Base-by-base conservation (phyloP, 1,284 basidiomycete genomes). In the Termitomyces sp. region DNA sequence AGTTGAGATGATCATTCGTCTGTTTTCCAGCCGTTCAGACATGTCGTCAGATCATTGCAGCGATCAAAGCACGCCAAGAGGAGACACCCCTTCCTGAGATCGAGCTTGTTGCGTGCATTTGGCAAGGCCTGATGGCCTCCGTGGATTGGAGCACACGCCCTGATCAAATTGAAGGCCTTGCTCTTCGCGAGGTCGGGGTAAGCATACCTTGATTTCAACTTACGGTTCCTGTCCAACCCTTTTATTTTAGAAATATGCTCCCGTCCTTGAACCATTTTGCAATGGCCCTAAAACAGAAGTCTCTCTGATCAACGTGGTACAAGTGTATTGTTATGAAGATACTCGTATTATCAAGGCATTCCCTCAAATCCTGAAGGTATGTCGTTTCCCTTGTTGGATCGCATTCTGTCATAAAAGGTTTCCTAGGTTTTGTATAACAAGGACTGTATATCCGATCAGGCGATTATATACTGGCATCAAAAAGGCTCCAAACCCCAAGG, bases 381-480 rank as follows among this genome's bases (percentile, higher is more conserved):
- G 73, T 58, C 5, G 47, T 11, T 52, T 45, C 35, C 35, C 28
- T 56, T 26, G 38, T 6, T 46, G 16, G 18, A 31, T 52, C 31
- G 40, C 54, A 2, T 11, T 46, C 31, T 7, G 30, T 18, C 39
- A 30, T 28, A n/a, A n/a, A n/a, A n/a, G n/a, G n/a, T 21, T 45
- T 38, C 40, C 16, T 58, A 92, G 89, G 86, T 94, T 65, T 78
- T 96, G 69, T 97, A 97, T 75, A 95, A 94, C 71, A 86, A 89
- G 64, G 95, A 98, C 66, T 93, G 93, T 71, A 81, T 97, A 62
- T 90, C 91, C 55, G 93, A 95, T 66, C 89, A 94, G 68, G 94
- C 95, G 57, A 95, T 98, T 66, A 88, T 97, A 56, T 98, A 97
- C 73, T 98, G 95, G 95, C 80, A 93, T 72, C 86, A 91, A 72